Evolutionary conservation across 176 grass and related monocot genomes (phyloP), one percentile per base, ranked within the genome.

Genomic region (Ampelocalamus luodianensis): DNA sequence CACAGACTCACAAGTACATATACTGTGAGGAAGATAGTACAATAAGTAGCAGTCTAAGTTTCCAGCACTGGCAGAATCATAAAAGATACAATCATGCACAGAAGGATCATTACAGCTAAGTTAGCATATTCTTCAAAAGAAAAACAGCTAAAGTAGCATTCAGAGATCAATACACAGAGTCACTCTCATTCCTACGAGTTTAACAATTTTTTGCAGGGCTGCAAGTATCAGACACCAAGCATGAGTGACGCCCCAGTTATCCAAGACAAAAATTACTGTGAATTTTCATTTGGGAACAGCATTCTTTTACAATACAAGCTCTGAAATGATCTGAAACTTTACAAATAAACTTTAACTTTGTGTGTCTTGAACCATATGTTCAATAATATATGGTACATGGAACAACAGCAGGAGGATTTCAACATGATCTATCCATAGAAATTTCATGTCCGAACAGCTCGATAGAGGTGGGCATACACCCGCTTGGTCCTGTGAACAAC

Each of bases 401-500:
- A 89, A 59, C 48, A 80, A 58, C 10, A 78, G 22, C 20, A n/a
- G 50, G 29, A 26, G 38, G 24, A 55, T 77, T 58, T 54, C 60
- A 5, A 10, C 46, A 83, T 68, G 49, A 74, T 55, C 58, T 56
- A 66, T 79, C 75, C 39, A 74, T 58, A 0, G 20, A 88, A 36
- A 42, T 78, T 76, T 95, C 80, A 97, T 88, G 82, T 82, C 71
- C 24, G 46, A 71, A 74, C 72, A 51, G 67, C 61, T n/a, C 78
- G 78, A 45, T 97, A 97, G 46, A 94, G 79, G 9, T 78, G 83
- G 29, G 68, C 17, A 60, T 97, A 97, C 65, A 94, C 89, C 14
- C 64, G 46, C 50, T 87, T 91, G 17, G 92, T 97, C 73, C 95
- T 90, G 69, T 87, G 46, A 87, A 97, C 89, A 85, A 94, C 56